Evolutionary conservation across 176 grass and related monocot genomes (phyloP).

Genomic region (Musa beccarii): DNA sequence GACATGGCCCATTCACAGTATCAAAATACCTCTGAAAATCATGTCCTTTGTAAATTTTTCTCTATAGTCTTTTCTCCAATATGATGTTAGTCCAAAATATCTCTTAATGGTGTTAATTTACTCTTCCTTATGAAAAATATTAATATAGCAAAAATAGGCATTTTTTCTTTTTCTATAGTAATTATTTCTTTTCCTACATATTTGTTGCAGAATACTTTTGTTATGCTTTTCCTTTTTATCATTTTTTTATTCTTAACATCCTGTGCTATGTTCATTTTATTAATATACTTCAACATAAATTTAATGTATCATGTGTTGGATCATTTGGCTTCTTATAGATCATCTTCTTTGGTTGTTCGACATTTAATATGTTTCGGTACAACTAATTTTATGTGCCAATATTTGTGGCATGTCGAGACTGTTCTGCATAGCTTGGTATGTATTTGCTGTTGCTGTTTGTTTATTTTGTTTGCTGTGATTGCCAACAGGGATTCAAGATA

Average conservation of each 20-base stretch:
- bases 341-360: neutral
- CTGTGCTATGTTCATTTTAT: neutral
- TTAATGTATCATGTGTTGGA: neutral
- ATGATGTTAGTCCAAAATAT: too few relatives aligned
- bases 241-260: neutral
- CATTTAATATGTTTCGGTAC: neutral
- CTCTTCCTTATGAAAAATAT: too few relatives aligned
- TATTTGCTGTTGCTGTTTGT: neutral
- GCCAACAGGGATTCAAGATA: slow-evolving; percentile 75
- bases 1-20: too few relatives aligned
- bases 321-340: neutral
- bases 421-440: neutral
- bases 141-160: too few relatives aligned
- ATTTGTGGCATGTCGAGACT: neutral
- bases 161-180: too few relatives aligned
- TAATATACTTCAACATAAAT: neutral
- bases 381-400: neutral
- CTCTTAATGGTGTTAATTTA: too few relatives aligned
- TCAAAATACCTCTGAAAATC: too few relatives aligned
- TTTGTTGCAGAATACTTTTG: too few relatives aligned
- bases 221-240: neutral
- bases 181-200: too few relatives aligned
- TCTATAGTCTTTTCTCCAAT: too few relatives aligned
- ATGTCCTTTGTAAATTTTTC: too few relatives aligned
- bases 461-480: slow-evolving; percentile 20